Evolutionary conservation across 2,329 filamentous ascomycete species (phyloP).

Genomic region (Pseudophaeomoniella oleicola): DNA sequence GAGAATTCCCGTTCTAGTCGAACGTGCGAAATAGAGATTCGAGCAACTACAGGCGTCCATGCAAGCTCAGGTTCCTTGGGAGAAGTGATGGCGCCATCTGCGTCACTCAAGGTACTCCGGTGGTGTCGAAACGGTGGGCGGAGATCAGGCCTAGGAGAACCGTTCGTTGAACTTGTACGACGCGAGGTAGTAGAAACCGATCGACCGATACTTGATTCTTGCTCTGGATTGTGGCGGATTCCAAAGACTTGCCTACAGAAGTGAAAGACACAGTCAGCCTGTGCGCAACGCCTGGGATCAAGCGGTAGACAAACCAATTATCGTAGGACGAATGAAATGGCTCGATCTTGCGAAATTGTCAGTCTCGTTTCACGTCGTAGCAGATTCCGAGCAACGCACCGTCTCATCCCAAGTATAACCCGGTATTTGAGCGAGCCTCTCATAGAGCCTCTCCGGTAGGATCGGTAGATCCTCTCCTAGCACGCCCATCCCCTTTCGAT

Average conservation of each 20-base stretch:
- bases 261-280: conserved; percentile 1
- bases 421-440: conserved; percentile 56
- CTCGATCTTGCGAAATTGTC: conserved; percentile 11
- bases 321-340: conserved; percentile 55
- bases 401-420: conserved; percentile 67
- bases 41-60: conserved; percentile 58
- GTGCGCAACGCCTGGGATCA: conserved; percentile 17
- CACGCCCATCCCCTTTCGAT: conserved; percentile 8
- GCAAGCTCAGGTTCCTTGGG: conserved; percentile 23
- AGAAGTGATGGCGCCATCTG: conserved; percentile 27
- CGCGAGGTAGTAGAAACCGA: conserved; percentile 19
- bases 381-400: conserved; percentile 7
- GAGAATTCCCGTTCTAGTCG: conserved; percentile 80
- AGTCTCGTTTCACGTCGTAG: conserved; percentile 3
- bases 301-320: conserved; percentile 46
- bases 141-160: conserved; percentile 26
- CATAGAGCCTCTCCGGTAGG: conserved; percentile 54
- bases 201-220: conserved; percentile 20
- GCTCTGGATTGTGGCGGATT: conserved; percentile 37
- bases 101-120: conserved; percentile 38
- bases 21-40: conserved; percentile 67
- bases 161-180: conserved; percentile 26
- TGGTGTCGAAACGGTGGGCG: conserved; percentile 28
- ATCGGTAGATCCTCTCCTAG: conserved; percentile 32
- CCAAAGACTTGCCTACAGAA: conserved; percentile 43